Evolutionary conservation across 2,329 filamentous ascomycete species (phyloP).

Genomic region (Beauveria australis): DNA sequence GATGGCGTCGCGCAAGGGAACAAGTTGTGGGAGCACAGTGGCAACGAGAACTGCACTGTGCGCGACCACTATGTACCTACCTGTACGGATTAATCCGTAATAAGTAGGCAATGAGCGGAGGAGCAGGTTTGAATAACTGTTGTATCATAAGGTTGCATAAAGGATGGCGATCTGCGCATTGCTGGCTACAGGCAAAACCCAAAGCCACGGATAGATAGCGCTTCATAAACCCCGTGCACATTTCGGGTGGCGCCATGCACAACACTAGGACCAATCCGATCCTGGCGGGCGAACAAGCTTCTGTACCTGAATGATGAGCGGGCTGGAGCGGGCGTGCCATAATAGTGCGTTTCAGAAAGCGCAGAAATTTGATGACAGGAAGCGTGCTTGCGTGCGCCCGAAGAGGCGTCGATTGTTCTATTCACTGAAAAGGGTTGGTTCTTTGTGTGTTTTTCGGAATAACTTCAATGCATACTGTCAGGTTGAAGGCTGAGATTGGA

Average conservation of each 20-base stretch:
- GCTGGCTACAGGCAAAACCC: too few species aligned
- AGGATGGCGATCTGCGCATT: not conserved
- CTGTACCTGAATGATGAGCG: conserved; percentile 1
- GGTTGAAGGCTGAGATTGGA: too few species aligned
- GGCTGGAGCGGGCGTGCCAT: not conserved
- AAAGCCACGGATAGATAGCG: too few species aligned
- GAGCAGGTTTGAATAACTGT: too few species aligned
- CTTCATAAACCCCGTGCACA: not conserved
- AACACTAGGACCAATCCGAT: not conserved
- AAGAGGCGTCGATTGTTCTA: not conserved
- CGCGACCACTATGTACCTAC: not conserved
- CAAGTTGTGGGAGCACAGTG: not conserved
- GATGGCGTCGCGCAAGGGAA: not conserved
- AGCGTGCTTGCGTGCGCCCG: not conserved
- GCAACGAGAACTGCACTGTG: not conserved
- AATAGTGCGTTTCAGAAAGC: conserved; percentile 8
- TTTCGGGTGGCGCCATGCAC: not conserved
- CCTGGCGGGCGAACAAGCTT: not conserved
- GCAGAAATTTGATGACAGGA: not conserved
- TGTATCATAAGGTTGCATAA: not conserved
- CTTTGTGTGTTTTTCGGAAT: not conserved
- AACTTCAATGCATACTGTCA: too few species aligned
- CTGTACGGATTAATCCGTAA: too few species aligned
- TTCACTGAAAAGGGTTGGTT: not conserved
- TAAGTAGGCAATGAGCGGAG: too few species aligned